These are phyloP conservation scores for Colletotrichum lentis DNA, from an alignment of 2,329 filamentous ascomycete species.

Conservation along the genomic window DNA sequence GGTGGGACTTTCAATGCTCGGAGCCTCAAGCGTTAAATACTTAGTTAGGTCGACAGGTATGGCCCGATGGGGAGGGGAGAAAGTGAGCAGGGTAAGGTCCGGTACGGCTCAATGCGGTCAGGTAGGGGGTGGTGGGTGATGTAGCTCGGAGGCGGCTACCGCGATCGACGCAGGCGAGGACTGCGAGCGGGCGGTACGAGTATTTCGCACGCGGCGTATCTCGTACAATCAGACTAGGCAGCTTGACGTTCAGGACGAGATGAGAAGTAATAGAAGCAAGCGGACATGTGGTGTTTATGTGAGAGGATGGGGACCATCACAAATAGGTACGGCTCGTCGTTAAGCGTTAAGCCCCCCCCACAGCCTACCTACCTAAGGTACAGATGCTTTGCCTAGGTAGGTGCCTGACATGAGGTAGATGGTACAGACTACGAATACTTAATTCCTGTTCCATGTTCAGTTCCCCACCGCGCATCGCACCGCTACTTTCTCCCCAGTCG, in stretches of 20 bases:
- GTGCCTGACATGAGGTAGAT: not conserved
- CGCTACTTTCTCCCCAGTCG: slow-evolving; percentile 18
- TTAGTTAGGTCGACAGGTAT: not conserved
- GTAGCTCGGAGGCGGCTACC: slow-evolving; percentile 5
- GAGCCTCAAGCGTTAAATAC: slow-evolving; percentile 18
- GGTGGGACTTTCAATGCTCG: slow-evolving; percentile 35
- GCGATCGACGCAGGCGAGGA: too few relatives aligned
- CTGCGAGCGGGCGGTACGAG: not conserved
- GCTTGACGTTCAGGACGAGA: not conserved
- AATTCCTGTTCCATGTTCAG: not conserved
- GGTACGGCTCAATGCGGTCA: slow-evolving; percentile 18
- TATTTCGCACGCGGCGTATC: not conserved
- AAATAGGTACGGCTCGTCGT: too few relatives aligned
- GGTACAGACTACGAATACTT: not conserved
- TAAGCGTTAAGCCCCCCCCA: too few relatives aligned
- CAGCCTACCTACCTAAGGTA: too few relatives aligned
- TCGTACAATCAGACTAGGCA: not conserved
- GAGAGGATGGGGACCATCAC: not conserved
- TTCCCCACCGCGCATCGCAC: slow-evolving; percentile 14
- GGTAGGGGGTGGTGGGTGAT: slow-evolving; percentile 20
- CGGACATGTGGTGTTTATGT: too few relatives aligned
- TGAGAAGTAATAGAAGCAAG: too few relatives aligned
- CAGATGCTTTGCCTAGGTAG: not conserved
- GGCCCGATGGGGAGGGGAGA: slow-evolving; percentile 3
- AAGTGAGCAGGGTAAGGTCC: slow-evolving; percentile 17